Base-by-base conservation (phyloP, 2,329 filamentous ascomycete species). In the Gliomastix tumulicola region DNA sequence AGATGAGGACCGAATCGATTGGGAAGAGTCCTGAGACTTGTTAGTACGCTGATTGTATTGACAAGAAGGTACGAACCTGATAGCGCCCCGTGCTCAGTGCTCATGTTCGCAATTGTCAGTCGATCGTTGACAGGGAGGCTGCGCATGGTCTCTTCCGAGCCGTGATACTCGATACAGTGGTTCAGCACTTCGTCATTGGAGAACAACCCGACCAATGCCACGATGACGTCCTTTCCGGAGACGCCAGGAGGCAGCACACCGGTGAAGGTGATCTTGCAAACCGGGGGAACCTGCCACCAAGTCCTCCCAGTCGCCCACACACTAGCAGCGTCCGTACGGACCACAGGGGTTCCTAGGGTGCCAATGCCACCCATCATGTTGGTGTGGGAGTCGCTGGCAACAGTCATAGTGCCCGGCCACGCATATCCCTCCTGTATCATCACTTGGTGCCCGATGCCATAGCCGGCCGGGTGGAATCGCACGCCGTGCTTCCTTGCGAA, bases 161-260 rank as follows among this genome's bases (percentile, higher is more conserved):
- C 90, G 0, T 78, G 79, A 51, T 96, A 95, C 53, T 97, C 90
- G 41, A 97, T 81, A 6, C 79, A 79, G 54, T 95, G 88, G 62
- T 97, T 97, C 12, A 96, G 70, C 0, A 96, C 90, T 31, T 95
- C 87, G 47, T 88, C 83, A 37, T 84, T 78, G 60, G 85, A 84
- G 66, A 97, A 94, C 0, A 95, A 63, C 2, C 84, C 86, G 48
- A 87, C 94, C 2, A 97, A 71, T 1, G 88, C 86, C 19, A 96
- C 76, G 46, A 97, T 97, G 11, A 95, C 84, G 57, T 97, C 92
- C 60, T 98, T 97, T 21, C 88, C 90, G 0, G 84, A 88, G 2
- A 95, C 88, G 10, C 89, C 89, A 2, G 67, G 64, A 0, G 87
- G 89, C 7, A 95, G 65, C 1, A 76, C 60, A 7, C 88, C 89